Base-by-base conservation (phyloP, 192 early-diverging fungal genomes). In the Linnemannia exigua region DNA sequence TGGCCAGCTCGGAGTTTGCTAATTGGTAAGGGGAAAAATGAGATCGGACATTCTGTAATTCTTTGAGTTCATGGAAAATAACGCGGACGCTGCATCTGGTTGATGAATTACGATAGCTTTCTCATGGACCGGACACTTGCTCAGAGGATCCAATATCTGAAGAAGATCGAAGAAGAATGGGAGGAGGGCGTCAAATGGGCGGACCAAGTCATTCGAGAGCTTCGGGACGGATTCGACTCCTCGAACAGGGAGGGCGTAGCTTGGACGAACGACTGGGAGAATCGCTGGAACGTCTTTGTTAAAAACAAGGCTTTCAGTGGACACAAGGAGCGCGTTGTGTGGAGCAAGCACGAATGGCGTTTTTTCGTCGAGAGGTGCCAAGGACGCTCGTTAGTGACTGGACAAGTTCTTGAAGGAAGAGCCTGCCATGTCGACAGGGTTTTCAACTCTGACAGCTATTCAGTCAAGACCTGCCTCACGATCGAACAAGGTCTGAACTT, bases 261-360 rank as follows among this genome's bases (percentile, higher is more conserved):
- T 44, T 79, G 77, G 77, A 72, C 77, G 9, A 37, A 5, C 20
- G 77, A 79, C 9, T 79, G 69, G 77, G 38, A 61, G 31, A 58
- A 67, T 17, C 70, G 15, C 28, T 79, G 70, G 77, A 8, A 28
- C 2, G 19, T 1, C 0, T 79, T 72, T 41, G 19, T 63, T 54
- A 46, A 0, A 19, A 35, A 17, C 20, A 79, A 72, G 33, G 17
- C 2, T 4, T 25, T 38, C 36, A 1, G 1, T 69, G 67, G 47
- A 28, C 5, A 78, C 0, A 25, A 33, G 8, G 67, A 50, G 1
- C 52, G 77, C 7, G 14, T 79, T 33, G 4, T 1, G 0, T 79
- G 77, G 77, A 72, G 31, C 28, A 72, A 79, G 41, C 47, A 6
- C 19, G 54, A 79, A 36, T 79, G 70, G 77, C 47, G 77, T 15